Evolutionary conservation across 2,329 filamentous ascomycete genomes (phyloP).

Genomic region (Paecilomyces fulvus): DNA sequence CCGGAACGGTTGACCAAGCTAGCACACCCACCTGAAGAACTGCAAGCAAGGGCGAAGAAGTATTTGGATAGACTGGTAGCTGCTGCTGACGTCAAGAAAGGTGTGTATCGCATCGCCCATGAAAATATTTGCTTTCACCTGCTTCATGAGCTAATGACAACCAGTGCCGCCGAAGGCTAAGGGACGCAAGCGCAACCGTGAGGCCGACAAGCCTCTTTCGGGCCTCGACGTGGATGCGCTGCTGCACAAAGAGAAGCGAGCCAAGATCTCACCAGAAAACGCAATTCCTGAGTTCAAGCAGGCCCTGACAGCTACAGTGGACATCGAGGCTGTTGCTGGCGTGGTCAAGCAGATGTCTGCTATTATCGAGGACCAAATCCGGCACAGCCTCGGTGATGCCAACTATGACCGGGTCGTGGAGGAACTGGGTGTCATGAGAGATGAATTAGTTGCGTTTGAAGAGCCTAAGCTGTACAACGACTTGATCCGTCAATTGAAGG

Average conservation of each 20-base stretch:
- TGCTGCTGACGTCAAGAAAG: slow-evolving; percentile 74
- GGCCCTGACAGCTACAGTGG: slow-evolving; percentile 53
- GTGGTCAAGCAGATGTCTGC: slow-evolving; percentile 65
- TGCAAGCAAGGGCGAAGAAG: slow-evolving; percentile 52
- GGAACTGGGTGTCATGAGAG: slow-evolving; percentile 66
- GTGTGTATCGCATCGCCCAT: slow-evolving; percentile 29
- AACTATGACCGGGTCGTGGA: slow-evolving; percentile 70
- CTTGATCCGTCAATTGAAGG: slow-evolving; percentile 64
- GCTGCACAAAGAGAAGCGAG: slow-evolving; percentile 51
- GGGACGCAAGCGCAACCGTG: slow-evolving; percentile 58
- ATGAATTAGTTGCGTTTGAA: slow-evolving; percentile 67
- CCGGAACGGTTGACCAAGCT: slow-evolving; percentile 62
- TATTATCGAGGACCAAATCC: slow-evolving; percentile 62
- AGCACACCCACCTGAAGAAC: slow-evolving; percentile 60
- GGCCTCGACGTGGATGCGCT: slow-evolving; percentile 80
- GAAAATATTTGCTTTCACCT: background rate
- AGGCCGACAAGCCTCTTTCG: slow-evolving; percentile 73
- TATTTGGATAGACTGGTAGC: slow-evolving; percentile 56
- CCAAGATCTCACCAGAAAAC: slow-evolving; percentile 58
- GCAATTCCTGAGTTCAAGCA: slow-evolving; percentile 88
- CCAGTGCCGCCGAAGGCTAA: slow-evolving; percentile 71
- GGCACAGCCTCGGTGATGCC: slow-evolving; percentile 63
- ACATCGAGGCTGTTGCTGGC: slow-evolving; percentile 54
- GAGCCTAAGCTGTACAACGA: slow-evolving; percentile 69
- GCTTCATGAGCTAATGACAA: slow-evolving; percentile 14